Base-by-base conservation (phyloP, 768 basidiomycete species). In the Punctularia strigosozonata region DNA sequence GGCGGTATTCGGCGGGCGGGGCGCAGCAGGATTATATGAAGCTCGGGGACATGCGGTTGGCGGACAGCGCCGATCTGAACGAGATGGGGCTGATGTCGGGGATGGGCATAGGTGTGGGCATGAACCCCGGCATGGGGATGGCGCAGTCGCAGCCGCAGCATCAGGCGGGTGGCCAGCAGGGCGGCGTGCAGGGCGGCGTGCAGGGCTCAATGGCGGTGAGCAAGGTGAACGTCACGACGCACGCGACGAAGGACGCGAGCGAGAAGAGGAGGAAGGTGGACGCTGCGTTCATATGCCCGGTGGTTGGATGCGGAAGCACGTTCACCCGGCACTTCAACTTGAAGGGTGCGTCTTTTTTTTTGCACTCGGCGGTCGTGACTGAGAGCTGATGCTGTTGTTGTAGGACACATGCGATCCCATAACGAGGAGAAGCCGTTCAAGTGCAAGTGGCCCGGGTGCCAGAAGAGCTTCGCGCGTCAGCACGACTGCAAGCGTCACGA, bases 401-500 rank as follows among this genome's bases (percentile, higher is more conserved):
- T 46, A 84, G 81, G 92, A n/a, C 92, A 97, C 53, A 69, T 95
- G 49, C 83, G 92, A 30, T 89, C 86, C 12, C 92, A 95, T 51
- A 90, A 85, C 43, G 91, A 92, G 57, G 89, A 94, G 59, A 81
- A 89, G 45, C 91, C 91, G 23, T 97, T 90, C 69, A 76, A 82
- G 57, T 97, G 91, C 63, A 80, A 85, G 50, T 94, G 89, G 80
- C 87, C 88, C 1, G 90, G 88, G 18, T 97, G 91, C 53, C 81
- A 79, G 20, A 94, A 95, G 61, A 88, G 91, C 18, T 92, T 95
- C 46, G 91, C 86, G 20, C 62, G 91, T 40, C 88, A 94, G 56
- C 92, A 95, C 52, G 92, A 98, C 56, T 95, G 92, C 61, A 97
- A 94, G 55, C 75, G 91, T 2, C 94, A 98, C 50, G 92, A 95